Conservation (phyloP, 2,329 filamentous ascomycete genomes). For the Ceratocystis cacaofunesta region DNA sequence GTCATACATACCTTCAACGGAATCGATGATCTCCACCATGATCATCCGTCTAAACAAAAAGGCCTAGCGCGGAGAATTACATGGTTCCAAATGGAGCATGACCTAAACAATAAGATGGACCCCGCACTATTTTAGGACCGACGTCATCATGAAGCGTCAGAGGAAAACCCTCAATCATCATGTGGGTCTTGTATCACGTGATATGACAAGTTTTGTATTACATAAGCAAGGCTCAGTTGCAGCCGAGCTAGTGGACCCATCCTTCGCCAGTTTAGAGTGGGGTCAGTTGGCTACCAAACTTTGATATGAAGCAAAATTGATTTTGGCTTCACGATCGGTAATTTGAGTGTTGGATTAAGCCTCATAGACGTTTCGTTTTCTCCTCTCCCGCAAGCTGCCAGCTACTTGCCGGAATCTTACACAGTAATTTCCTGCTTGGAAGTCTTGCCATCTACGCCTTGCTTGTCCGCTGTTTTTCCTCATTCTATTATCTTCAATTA, state of each 20-base stretch:
- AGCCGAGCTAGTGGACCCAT: not conserved
- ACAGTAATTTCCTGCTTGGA: not conserved
- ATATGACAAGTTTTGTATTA: not conserved
- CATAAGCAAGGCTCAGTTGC: not conserved
- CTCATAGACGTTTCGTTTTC: not conserved
- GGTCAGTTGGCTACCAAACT: conserved; percentile 9
- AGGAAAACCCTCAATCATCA: not conserved
- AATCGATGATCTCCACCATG: not conserved
- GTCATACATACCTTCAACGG: not conserved
- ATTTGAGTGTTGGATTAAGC: conserved; percentile 3
- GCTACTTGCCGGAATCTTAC: not conserved
- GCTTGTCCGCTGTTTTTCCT: not conserved
- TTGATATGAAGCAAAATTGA: conserved; percentile 12
- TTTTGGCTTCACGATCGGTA: not conserved
- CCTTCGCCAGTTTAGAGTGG: not conserved
- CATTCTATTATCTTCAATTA: not conserved
- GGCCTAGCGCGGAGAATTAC: not conserved
- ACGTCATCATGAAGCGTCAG: not conserved
- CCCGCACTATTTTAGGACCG: not conserved
- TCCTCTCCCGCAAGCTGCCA: not conserved
- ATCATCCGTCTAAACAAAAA: conserved; percentile 1
- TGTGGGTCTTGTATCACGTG: not conserved
- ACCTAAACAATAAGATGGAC: not conserved
- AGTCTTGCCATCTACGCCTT: not conserved
- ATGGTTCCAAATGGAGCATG: not conserved